Percentiles rank a stretch among this genome's conserved stretches.
Conservation (phyloP, 140 eudicot genomes). For the Anethum foeniculum region DNA sequence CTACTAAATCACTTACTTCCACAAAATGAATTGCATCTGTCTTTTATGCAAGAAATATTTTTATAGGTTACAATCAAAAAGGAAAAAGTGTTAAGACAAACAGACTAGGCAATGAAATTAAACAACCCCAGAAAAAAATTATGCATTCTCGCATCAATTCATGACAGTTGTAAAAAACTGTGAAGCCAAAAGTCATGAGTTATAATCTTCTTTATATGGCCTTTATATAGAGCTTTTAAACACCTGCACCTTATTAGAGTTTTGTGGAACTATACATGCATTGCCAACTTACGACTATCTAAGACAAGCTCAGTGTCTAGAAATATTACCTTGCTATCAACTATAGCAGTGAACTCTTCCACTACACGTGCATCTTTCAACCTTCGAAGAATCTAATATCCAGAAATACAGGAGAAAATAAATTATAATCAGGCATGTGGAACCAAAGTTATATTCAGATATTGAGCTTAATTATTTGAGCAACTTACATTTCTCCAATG, state of each 20-base stretch:
- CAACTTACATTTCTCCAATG: constrained; percentile 77
- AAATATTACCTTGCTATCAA: constrained; percentile 50
- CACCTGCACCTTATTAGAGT: background rate
- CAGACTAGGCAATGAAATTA: background rate
- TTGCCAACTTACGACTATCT: background rate
- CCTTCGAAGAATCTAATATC: constrained; percentile 49
- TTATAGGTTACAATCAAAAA: background rate
- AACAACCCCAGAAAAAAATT: background rate
- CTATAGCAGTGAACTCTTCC: constrained; percentile 55
- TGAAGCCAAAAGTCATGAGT: background rate
- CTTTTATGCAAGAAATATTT: background rate
- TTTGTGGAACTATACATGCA: background rate
- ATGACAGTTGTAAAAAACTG: background rate
- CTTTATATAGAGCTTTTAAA: background rate
- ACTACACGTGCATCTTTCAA: constrained; percentile 60
- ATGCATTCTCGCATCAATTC: background rate
- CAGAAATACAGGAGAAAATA: constrained; percentile 6
- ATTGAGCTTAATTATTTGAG: background rate
- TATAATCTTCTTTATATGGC: background rate
- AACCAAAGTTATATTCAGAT: background rate
- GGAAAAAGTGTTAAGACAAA: background rate
- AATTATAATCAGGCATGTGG: constrained; percentile 13
- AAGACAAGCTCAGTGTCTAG: background rate
- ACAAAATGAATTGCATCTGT: background rate
- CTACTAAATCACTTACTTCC: background rate